These are phyloP conservation scores for Allium cepa DNA, from an alignment of 106 monocot species.

Conservation along the genomic window DNA sequence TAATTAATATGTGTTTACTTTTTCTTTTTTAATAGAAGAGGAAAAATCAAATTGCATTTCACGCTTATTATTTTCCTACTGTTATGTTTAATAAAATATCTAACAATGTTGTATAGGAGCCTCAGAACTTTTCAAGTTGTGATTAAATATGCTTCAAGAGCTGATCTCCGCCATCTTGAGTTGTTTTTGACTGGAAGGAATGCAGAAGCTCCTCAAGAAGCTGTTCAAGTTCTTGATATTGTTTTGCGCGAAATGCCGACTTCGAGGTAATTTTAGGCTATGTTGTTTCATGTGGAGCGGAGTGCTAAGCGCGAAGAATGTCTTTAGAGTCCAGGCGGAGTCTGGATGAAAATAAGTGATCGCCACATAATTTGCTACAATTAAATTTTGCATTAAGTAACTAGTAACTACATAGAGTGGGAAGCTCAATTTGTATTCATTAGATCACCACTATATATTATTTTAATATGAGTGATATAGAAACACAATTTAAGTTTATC, in stretches of 20 bases:
- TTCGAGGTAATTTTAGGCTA: slow-evolving; percentile 6
- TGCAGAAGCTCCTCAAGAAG: slow-evolving; percentile 37
- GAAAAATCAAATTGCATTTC: not conserved
- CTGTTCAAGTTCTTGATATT: slow-evolving; percentile 57
- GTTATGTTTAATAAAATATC: too few species aligned
- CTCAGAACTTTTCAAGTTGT: slow-evolving; percentile 32
- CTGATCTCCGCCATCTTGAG: slow-evolving; percentile 30
- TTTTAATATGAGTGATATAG: too few species aligned
- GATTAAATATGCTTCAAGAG: slow-evolving; percentile 27
- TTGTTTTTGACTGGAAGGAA: slow-evolving; percentile 30
- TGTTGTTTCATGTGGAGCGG: not conserved
- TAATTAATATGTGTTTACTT: slow-evolving; percentile 7
- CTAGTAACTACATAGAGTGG: too few species aligned
- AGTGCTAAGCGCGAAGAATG: too few species aligned
- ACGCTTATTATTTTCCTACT: not conserved
- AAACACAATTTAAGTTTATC: too few species aligned
- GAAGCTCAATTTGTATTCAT: too few species aligned
- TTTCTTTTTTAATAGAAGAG: not conserved
- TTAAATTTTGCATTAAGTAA: too few species aligned
- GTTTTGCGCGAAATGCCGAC: slow-evolving; percentile 35
- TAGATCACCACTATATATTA: too few species aligned
- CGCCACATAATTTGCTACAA: too few species aligned
- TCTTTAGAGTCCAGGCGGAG: too few species aligned
- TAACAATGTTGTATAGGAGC: slow-evolving; percentile 1
- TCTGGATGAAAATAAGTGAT: too few species aligned